Conservation (phyloP, 805 yeast genomes). For the Blastobotrys terrestris region DNA sequence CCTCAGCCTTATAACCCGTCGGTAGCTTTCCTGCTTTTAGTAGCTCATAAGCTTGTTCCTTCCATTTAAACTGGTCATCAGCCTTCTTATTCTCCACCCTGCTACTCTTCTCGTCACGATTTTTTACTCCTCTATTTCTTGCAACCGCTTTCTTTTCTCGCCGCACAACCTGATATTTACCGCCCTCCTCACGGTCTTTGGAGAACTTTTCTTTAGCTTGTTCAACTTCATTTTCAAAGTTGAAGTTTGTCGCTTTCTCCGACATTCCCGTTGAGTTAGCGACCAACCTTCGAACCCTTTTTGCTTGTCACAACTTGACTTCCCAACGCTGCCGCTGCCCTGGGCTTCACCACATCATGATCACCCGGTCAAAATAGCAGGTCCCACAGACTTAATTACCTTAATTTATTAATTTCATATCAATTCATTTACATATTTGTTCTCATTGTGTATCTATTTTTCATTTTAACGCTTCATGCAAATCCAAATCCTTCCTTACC, state of each 20-base stretch:
- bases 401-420: not conserved
- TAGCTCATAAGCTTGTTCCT: not conserved
- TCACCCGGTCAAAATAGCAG: too few relatives aligned
- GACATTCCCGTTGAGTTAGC: too few relatives aligned
- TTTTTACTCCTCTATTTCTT: not conserved
- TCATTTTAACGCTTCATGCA: slow-evolving; percentile 36
- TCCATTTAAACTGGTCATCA: not conserved
- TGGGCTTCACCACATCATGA: too few relatives aligned
- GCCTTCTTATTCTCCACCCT: not conserved
- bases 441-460: not conserved
- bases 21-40: not conserved
- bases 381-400: too few relatives aligned
- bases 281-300: too few relatives aligned
- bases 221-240: not conserved
- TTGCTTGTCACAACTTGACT: too few relatives aligned
- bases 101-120: not conserved
- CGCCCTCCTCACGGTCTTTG: not conserved
- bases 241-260: not conserved
- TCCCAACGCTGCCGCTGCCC: too few relatives aligned
- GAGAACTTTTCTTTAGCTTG: not conserved
- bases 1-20: not conserved
- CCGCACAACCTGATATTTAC: not conserved
- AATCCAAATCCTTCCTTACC: slow-evolving; percentile 96
- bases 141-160: not conserved
- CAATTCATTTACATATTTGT: not conserved